These are phyloP conservation scores for Amanita exitialis DNA, from an alignment of 768 basidiomycete genomes.

Conservation along the genomic window DNA sequence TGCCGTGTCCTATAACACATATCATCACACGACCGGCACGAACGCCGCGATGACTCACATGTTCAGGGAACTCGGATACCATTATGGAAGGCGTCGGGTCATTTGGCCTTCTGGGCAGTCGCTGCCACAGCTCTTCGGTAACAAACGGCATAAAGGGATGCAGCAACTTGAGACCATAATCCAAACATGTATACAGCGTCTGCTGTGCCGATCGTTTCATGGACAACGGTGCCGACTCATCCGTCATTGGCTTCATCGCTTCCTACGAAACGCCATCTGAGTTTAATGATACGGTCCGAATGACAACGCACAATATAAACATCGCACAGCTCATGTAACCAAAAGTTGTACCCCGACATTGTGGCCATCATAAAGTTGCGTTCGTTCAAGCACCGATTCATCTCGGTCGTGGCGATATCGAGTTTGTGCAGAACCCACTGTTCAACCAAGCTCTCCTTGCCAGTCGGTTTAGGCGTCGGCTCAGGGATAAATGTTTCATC, in stretches of 20 bases:
- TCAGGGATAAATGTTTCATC: slow-evolving; percentile 77
- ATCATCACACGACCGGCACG: background rate
- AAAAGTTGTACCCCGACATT: slow-evolving; percentile 80
- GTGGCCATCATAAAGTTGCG: slow-evolving; percentile 95
- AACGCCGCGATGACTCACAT: slow-evolving; percentile 40
- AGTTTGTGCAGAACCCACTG: slow-evolving; percentile 94
- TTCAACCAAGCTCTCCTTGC: slow-evolving; percentile 87
- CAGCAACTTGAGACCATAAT: slow-evolving; percentile 78
- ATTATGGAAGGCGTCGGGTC: slow-evolving; percentile 85
- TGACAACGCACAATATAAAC: slow-evolving; percentile 77
- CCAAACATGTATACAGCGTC: slow-evolving; percentile 91
- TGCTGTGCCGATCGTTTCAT: slow-evolving; percentile 83
- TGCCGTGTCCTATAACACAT: slow-evolving; percentile 36
- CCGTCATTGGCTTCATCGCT: slow-evolving; percentile 98
- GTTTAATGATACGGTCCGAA: background rate
- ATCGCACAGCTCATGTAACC: slow-evolving; percentile 98
- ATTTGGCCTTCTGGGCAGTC: slow-evolving; percentile 76
- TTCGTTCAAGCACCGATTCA: slow-evolving; percentile 64
- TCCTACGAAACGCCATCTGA: slow-evolving; percentile 43
- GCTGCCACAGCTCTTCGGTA: slow-evolving; percentile 98
- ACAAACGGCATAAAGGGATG: slow-evolving; percentile 99
- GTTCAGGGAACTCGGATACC: slow-evolving; percentile 74
- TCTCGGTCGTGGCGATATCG: slow-evolving; percentile 66
- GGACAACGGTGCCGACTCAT: slow-evolving; percentile 52
- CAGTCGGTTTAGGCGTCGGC: slow-evolving; percentile 63